phyloP scores from a whole-genome alignment of 805 yeast species.

The Lipomyces chichibuensis region DNA sequence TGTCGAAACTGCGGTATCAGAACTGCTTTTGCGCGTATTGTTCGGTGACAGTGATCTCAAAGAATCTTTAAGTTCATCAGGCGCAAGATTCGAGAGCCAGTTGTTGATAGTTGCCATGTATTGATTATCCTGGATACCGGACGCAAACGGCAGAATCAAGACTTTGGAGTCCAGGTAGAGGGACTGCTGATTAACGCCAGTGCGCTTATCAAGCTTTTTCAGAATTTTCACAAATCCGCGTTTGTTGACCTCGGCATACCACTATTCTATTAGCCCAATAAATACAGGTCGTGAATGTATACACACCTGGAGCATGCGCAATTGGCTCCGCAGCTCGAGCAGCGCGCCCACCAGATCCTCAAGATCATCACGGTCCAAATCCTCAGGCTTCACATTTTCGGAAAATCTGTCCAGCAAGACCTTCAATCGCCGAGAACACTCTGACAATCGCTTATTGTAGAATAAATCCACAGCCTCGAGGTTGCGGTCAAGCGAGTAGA shows the following conservation, averaged over 20 bases:
- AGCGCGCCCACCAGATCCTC: conserved; percentile 69
- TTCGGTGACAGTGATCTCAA: conserved; percentile 8
- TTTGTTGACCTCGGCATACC: conserved; percentile 92
- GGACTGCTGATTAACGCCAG: conserved; percentile 60
- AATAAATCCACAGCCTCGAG: conserved; percentile 80
- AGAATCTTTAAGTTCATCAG: conserved; percentile 34
- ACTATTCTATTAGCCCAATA: conserved; percentile 41
- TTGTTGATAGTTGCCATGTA: conserved; percentile 58
- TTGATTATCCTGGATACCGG: conserved; percentile 61
- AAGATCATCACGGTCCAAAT: conserved; percentile 55
- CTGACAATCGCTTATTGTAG: conserved; percentile 70
- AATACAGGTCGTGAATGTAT: not conserved
- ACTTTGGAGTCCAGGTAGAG: conserved; percentile 68
- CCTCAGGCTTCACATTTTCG: conserved; percentile 39
- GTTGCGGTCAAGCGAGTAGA: conserved; percentile 76
- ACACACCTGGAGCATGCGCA: conserved; percentile 67
- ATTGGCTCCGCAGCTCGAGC: conserved; percentile 71
- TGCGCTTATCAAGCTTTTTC: conserved; percentile 87
- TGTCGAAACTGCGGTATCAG: not conserved
- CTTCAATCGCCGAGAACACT: conserved; percentile 70
- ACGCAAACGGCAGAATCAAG: conserved; percentile 74
- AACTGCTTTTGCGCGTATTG: not conserved
- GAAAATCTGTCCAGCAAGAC: conserved; percentile 45
- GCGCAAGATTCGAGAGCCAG: conserved; percentile 57
- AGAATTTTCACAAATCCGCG: conserved; percentile 87